phyloP scores from a whole-genome alignment of 164 flowering plant species.

The Stephania yunnanensis region DNA sequence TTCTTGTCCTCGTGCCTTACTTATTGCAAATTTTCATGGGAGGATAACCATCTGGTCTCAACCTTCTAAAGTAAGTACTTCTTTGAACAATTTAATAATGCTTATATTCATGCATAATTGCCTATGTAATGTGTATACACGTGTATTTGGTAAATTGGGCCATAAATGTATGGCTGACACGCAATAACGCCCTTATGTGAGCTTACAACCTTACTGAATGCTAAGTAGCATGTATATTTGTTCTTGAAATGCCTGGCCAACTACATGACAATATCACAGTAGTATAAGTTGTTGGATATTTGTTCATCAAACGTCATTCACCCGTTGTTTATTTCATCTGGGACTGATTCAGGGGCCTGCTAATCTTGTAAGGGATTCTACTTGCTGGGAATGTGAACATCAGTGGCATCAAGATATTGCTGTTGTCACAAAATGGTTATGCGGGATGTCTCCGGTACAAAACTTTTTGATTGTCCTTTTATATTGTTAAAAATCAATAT shows the following conservation, averaged over 20 bases:
- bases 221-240: too few species aligned
- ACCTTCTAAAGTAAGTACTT: slow-evolving; percentile 68
- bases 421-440: slow-evolving; percentile 93
- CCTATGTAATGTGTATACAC: not conserved
- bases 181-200: too few species aligned
- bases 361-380: slow-evolving; percentile 80
- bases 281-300: too few species aligned
- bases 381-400: slow-evolving; percentile 92
- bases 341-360: slow-evolving; percentile 65
- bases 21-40: slow-evolving; percentile 94
- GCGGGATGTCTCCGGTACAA: slow-evolving; percentile 85
- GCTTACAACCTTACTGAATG: too few species aligned
- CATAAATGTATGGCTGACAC: not conserved
- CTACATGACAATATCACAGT: too few species aligned
- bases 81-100: not conserved
- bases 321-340: slow-evolving; percentile 5
- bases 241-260: too few species aligned
- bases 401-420: slow-evolving; percentile 99
- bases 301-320: not conserved
- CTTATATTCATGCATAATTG: not conserved
- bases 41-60: slow-evolving; percentile 92
- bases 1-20: slow-evolving; percentile 83
- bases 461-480: not conserved
- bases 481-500: not conserved
- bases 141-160: not conserved